Conservation (phyloP, 2,329 filamentous ascomycete genomes). For the Purpureocillium lavendulum region DNA sequence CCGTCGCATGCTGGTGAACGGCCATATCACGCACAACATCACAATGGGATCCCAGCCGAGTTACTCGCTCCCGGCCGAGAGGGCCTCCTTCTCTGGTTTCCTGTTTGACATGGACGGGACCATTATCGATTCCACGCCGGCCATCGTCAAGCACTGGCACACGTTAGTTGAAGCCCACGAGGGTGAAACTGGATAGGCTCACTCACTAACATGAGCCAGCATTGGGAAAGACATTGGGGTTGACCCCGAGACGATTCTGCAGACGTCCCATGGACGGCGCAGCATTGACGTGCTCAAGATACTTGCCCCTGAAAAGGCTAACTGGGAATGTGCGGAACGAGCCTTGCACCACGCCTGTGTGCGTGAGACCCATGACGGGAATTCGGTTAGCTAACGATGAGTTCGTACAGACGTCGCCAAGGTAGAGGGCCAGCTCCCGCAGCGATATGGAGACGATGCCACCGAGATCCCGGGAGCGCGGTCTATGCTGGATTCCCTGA, state of each 20-base stretch:
- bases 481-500: slow-evolving; percentile 58
- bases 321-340: slow-evolving; percentile 75
- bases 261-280: slow-evolving; percentile 83
- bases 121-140: slow-evolving; percentile 72
- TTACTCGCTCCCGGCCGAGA: slow-evolving; percentile 35
- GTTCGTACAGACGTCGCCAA: slow-evolving; percentile 58
- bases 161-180: slow-evolving; percentile 34
- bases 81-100: slow-evolving; percentile 44
- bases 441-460: slow-evolving; percentile 67
- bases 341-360: too few relatives aligned
- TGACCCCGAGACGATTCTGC: slow-evolving; percentile 73
- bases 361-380: neutral
- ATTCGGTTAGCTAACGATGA: neutral
- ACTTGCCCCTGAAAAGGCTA: slow-evolving; percentile 77
- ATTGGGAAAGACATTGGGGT: slow-evolving; percentile 78
- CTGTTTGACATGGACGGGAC: slow-evolving; percentile 77
- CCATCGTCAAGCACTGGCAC: slow-evolving; percentile 72
- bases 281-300: slow-evolving; percentile 79
- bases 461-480: slow-evolving; percentile 81
- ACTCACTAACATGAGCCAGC: slow-evolving; percentile 28
- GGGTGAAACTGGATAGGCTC: too few relatives aligned
- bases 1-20: neutral
- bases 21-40: neutral
- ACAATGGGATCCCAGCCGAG: slow-evolving; percentile 25
- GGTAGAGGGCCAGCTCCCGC: slow-evolving; percentile 71